Evolutionary conservation across 805 yeast genomes (phyloP), one percentile per base, ranked within the genome.

Genomic region (Barnettozyma pratensis): DNA sequence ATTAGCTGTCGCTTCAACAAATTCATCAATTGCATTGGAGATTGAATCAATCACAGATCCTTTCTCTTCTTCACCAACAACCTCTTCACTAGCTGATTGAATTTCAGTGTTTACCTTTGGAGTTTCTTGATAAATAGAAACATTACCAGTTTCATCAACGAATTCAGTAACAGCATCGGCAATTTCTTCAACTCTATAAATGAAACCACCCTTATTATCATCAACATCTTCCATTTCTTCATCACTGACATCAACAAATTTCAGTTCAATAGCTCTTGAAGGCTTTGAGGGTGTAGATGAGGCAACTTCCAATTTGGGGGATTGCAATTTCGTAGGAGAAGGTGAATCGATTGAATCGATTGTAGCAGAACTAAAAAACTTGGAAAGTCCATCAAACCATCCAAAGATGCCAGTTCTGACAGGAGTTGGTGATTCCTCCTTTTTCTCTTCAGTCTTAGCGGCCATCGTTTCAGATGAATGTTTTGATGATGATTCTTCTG

Each of bases 1-100:
- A 32, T 32, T 29, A 3, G 37, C 46, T 8, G 46, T 44, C 19
- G 43, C 47, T 32, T 42, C 50, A 40, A 48, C 47, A 37, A 48
- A 41, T 12, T 41, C 32, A 10, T 45, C 36, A 4, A 45, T 12
- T 10, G 46, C 46, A 40, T 42, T 35, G 7, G 36, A 12, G 14
- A 37, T 19, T 19, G 19, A 19, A 19, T 19, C 19, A 3, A 19
- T 19, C 19, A 19, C 3, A 19, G 19, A 19, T 19, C 19, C 19
- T 19, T 3, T 19, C 19, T 19, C 19, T 19, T 19, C 19, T 19
- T 19, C 19, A 19, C 19, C 3, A 19, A 19, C 19, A 19, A 19
- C 3, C 19, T 19, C 19, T 19, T 19, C 19, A 19, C 19, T 19
- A 19, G 19, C 34, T 11, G 34, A 11, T 11, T 31, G 34, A 31